Base-by-base conservation (phyloP, 306 rosid genomes). In the Cicer yamashitae region DNA sequence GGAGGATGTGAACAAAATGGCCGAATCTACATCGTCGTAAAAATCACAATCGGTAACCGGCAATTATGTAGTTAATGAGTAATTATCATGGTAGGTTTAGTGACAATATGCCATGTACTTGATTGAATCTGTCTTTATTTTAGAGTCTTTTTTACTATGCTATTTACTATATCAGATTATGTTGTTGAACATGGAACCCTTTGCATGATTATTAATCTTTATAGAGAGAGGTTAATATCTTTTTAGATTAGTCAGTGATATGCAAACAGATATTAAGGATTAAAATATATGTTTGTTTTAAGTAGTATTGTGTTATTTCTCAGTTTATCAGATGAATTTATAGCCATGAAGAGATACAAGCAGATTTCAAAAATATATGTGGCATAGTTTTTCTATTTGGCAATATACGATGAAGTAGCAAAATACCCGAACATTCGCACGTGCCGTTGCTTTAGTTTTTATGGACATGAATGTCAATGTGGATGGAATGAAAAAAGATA, bases 1-100 rank as follows among this genome's bases (percentile, higher is more conserved):
- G 86, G 82, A 86, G 82, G 83, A 81, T 73, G 94, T 93, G 79
- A 87, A 77, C 84, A 73, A 82, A 51, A 84, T 86, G 91, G 84
- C 68, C 11, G 88, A 59, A 64, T 81, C 85, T 20, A 70, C 84
- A 11, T 80, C 82, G 4, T 76, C 84, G 13, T 83, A 79, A 87
- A 68, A 79, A 10, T 34, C 71, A 62, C 66, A 57, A 57, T 74
- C 43, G 13, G 72, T 39, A 13, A 34, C 51, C 34, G 78, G 74
- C 52, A 22, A 30, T 54, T 34, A 20, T 46, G 44, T 70, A 78
- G 78, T 70, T 50, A 76, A 77, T 68, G 70, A 75, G 73, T 73
- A 79, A 78, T 77, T 62, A 77, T 71, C 37, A 70, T 62, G 81
- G 60, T 77, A 86, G 90, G 54, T 74, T 74, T 66, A 77, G 80